These are phyloP conservation scores for Paramecium octaurelia DNA, from an alignment of 73 alveolate species.

Conservation along the genomic window DNA sequence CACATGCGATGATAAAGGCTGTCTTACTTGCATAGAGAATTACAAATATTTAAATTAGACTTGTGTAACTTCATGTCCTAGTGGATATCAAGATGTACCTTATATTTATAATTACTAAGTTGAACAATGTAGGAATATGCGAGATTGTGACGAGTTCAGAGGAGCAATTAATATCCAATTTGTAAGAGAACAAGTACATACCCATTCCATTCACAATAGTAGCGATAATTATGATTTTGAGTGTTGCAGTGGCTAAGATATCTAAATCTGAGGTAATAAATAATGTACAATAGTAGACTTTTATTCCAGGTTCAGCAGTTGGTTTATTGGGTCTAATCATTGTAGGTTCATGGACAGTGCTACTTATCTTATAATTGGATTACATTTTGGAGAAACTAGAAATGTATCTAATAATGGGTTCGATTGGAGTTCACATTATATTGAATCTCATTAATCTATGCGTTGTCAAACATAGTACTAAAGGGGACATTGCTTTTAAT, in stretches of 20 bases:
- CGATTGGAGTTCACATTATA: not conserved
- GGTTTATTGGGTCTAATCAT: not conserved
- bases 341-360: conserved; percentile 1
- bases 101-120: not conserved
- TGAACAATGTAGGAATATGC: not conserved
- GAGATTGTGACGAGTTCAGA: not conserved
- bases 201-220: conserved; percentile 48
- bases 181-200: not conserved
- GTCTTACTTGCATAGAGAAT: not conserved
- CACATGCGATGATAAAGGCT: conserved; percentile 9
- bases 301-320: not conserved
- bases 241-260: not conserved
- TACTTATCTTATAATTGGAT: not conserved
- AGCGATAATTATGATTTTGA: not conserved
- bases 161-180: not conserved
- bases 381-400: not conserved
- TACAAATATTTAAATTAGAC: not conserved
- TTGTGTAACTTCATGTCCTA: conserved; percentile 12
- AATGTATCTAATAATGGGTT: not conserved
- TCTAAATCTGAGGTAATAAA: not conserved
- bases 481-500: not conserved
- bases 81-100: conserved; percentile 1
- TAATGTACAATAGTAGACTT: not conserved
- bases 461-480: not conserved
- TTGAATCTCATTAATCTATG: not conserved